A percentile compares a stretch with the other conserved stretches of the same genome.
Evolutionary conservation across 768 basidiomycete species (phyloP).

Genomic region (Mycena crocata): DNA sequence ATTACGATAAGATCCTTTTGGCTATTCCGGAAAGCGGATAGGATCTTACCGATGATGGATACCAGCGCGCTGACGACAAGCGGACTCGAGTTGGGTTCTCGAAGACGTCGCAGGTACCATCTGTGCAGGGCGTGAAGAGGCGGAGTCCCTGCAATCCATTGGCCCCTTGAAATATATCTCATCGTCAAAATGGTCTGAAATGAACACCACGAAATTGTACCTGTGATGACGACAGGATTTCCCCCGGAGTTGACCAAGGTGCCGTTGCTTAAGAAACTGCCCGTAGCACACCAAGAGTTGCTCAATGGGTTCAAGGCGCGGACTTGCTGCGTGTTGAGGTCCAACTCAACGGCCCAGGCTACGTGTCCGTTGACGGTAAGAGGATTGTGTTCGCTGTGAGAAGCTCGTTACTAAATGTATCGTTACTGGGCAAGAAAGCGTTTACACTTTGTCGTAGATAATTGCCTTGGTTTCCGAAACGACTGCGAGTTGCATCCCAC

Average conservation of each 20-base stretch:
- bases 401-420: not conserved
- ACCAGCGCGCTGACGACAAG: constrained; percentile 54
- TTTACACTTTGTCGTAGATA: constrained; percentile 41
- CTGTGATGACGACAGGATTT: constrained; percentile 28
- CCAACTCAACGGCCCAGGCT: constrained; percentile 59
- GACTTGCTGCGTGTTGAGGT: constrained; percentile 52
- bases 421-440: not conserved
- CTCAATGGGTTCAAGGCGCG: constrained; percentile 48
- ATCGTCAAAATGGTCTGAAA: not conserved
- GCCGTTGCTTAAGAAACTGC: constrained; percentile 55
- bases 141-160: constrained; percentile 51
- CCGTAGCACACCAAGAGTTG: constrained; percentile 59
- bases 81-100: constrained; percentile 49
- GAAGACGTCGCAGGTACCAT: constrained; percentile 47
- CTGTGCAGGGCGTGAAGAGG: constrained; percentile 53
- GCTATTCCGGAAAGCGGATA: not conserved
- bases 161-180: constrained; percentile 19
- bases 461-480: constrained; percentile 37
- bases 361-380: constrained; percentile 54
- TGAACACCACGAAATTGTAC: too few species aligned
- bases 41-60: constrained; percentile 49
- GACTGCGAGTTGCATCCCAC: constrained; percentile 37
- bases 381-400: constrained; percentile 50
- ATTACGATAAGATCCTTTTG: not conserved
- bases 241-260: constrained; percentile 47